A percentile compares a stretch with the other conserved stretches of the same genome.
Conservation (phyloP, 2,329 filamentous ascomycete genomes). For the Cryphonectria parasitica region DNA sequence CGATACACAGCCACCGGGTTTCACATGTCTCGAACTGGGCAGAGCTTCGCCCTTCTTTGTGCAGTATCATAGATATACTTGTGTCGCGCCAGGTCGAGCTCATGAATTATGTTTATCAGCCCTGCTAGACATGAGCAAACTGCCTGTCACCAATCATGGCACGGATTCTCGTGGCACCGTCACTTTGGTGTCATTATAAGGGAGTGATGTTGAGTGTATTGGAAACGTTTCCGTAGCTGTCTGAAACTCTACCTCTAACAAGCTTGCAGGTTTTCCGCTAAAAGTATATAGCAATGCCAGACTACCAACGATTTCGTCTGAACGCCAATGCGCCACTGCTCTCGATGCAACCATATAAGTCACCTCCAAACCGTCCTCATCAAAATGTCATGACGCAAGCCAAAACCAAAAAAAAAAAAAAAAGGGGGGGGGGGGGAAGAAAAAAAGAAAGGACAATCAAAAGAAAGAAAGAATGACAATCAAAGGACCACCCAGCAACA, state of each 20-base stretch:
- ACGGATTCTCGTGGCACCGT: not conserved
- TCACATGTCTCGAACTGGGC: not conserved
- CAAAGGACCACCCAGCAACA: not conserved
- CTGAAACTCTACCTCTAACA: not conserved
- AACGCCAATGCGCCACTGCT: not conserved
- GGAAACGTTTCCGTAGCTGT: not conserved
- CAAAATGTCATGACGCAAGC: not conserved
- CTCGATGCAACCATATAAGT: not conserved
- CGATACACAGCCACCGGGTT: too few species aligned
- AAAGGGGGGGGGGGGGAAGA: not conserved
- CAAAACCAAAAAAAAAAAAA: not conserved
- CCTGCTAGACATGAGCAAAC: not conserved
- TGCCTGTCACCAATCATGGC: not conserved
- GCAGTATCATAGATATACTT: not conserved
- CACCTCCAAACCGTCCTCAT: not conserved
- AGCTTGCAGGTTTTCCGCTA: not conserved
- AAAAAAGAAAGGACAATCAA: too few species aligned
- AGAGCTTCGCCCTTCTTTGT: not conserved
- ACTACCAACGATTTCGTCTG: not conserved
- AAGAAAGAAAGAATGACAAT: not conserved
- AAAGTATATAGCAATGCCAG: slow-evolving; percentile 23
- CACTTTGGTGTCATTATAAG: not conserved
- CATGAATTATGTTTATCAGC: not conserved
- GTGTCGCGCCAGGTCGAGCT: not conserved
- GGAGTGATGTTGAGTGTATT: not conserved